Evolutionary conservation across 768 basidiomycete species (phyloP), one percentile per base, ranked within the genome.

Genomic region (Boletus eberwhitei): DNA sequence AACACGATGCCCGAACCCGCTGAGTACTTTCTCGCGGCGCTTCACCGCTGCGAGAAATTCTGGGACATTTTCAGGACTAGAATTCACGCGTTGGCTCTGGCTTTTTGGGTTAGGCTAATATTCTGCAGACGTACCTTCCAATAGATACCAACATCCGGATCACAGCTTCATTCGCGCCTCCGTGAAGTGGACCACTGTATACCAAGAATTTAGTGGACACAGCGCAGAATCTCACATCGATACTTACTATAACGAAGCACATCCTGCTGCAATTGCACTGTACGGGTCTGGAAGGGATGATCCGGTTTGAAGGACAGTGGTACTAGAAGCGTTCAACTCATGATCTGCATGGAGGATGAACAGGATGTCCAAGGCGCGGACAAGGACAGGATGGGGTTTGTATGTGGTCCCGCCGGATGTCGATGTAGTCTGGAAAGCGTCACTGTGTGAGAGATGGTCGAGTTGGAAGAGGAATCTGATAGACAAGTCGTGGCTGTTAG

Each of bases 101-200:
- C 3, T n/a, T 35, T 37, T 14, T 21, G 31, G 0, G n/a, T 29
- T 39, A 31, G 16, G 16, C 7, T 9, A 2, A 35, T 38, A 29
- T 9, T 19, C 14, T 31, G 14, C 2, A n/a, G 29, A 68, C 83
- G 64, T 62, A 89, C 83, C 83, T 84, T 63, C 91, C 93, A 58
- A 96, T 93, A 1, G 89, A 85, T 40, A 92, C 79, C 39, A 96
- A 76, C 94, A 96, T 96, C 14, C 94, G 85, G 65, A 96, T 93
- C 57, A 96, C 93, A 6, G 93, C 92, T 70, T 96, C 93, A 61
- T 93, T 93, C 4, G 93, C 93, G 48, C 93, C 92, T 59, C 91
- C 90, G 19, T 70, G 69, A 24, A 70, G 66, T 80, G 66, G 48
- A 32, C 54, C 52, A 39, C 58, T 71, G 45, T n/a, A 38, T 14